These are phyloP conservation scores for Gillenia trifoliata DNA, from an alignment of 306 rosid species.

Conservation along the genomic window DNA sequence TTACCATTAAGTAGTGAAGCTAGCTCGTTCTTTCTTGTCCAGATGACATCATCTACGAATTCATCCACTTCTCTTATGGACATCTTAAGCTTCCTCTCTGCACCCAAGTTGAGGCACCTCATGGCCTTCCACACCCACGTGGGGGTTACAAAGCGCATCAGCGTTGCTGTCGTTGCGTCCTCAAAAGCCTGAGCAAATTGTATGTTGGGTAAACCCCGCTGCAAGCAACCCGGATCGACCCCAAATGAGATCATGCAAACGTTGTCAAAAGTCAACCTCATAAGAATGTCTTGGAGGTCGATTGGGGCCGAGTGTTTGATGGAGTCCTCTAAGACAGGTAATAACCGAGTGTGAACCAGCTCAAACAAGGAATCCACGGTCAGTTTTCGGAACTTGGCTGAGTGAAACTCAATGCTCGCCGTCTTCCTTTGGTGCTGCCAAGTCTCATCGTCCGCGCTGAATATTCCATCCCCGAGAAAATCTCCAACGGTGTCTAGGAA, in stretches of 20 bases:
- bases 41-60: slow-evolving; percentile 66
- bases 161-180: slow-evolving; percentile 74
- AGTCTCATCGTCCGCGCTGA: slow-evolving; percentile 65
- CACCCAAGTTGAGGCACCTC: slow-evolving; percentile 67
- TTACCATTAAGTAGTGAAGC: background rate
- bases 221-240: slow-evolving; percentile 81
- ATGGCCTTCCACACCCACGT: slow-evolving; percentile 54
- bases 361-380: slow-evolving; percentile 53
- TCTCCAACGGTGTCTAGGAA: slow-evolving; percentile 62
- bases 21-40: slow-evolving; percentile 66
- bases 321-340: slow-evolving; percentile 48
- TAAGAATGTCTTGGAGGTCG: slow-evolving; percentile 72
- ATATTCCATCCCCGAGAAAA: slow-evolving; percentile 79
- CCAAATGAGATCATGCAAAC: slow-evolving; percentile 92
- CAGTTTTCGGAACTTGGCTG: slow-evolving; percentile 56
- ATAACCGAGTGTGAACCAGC: slow-evolving; percentile 60
- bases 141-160: slow-evolving; percentile 66
- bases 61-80: slow-evolving; percentile 64
- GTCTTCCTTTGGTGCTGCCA: slow-evolving; percentile 86
- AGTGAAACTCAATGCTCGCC: slow-evolving; percentile 85
- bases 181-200: slow-evolving; percentile 87
- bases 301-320: slow-evolving; percentile 14
- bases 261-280: slow-evolving; percentile 80
- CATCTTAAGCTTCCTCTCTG: slow-evolving; percentile 50
- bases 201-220: slow-evolving; percentile 42